phyloP scores from a whole-genome alignment of 2,329 filamentous ascomycete species.

The Alternaria brassicicola region DNA sequence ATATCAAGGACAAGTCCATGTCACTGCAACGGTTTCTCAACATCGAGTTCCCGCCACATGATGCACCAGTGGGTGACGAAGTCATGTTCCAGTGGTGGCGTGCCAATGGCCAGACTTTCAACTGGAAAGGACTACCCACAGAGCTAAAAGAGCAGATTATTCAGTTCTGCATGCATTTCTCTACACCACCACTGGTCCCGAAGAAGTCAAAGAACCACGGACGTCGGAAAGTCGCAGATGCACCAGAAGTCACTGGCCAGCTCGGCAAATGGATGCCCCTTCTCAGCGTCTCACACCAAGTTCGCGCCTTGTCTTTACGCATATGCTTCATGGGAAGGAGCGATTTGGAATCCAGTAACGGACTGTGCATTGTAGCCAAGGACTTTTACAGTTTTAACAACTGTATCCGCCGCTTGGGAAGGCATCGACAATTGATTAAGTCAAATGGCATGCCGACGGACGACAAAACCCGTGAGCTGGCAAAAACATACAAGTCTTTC shows the following conservation, averaged over 20 bases:
- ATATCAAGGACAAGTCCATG: not conserved
- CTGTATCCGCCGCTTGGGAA: conserved; percentile 19
- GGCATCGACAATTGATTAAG: conserved; percentile 21
- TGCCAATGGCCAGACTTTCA: conserved; percentile 31
- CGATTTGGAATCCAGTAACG: not conserved
- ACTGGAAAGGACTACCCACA: conserved; percentile 31
- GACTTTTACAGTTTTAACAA: not conserved
- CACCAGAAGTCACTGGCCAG: conserved; percentile 24
- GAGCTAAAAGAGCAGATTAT: conserved; percentile 38
- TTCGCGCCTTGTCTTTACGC: conserved; percentile 27
- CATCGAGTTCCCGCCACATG: conserved; percentile 2
- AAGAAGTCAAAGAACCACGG: not conserved
- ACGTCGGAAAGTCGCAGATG: not conserved
- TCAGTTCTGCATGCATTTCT: conserved; percentile 23
- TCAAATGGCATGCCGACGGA: conserved; percentile 14
- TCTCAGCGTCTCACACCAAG: conserved; percentile 30
- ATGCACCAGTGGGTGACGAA: not conserved
- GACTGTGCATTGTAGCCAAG: conserved; percentile 12
- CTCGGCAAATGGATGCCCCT: conserved; percentile 26
- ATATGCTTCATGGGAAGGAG: conserved; percentile 29
- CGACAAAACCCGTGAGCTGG: conserved; percentile 2
- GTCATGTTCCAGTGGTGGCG: conserved; percentile 30
- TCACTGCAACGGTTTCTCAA: conserved; percentile 14
- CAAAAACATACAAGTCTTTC: conserved; percentile 20
- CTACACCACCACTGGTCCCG: not conserved